Conservation (phyloP, 148 eudicot genomes). For the Cornus suecica region DNA sequence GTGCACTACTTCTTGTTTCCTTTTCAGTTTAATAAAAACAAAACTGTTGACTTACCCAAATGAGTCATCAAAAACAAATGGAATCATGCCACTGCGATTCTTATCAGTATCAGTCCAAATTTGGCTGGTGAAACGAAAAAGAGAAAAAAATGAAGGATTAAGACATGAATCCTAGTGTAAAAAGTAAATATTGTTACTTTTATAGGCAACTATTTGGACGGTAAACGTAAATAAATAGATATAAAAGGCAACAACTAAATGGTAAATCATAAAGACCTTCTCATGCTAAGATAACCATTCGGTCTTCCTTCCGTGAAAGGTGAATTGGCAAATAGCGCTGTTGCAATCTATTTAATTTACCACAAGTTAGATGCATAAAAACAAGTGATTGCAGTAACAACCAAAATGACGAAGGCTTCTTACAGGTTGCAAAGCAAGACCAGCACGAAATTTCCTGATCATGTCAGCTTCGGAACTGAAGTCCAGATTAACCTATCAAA, state of each 20-base stretch:
- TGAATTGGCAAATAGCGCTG: conserved; percentile 96
- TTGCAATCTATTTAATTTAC: conserved; percentile 70
- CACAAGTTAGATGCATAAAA: conserved; percentile 22
- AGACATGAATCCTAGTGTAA: conserved; percentile 11
- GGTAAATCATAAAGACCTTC: conserved; percentile 49
- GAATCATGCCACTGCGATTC: conserved; percentile 88
- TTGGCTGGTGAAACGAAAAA: conserved; percentile 46
- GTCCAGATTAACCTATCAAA: conserved; percentile 83
- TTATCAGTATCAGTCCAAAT: conserved; percentile 94
- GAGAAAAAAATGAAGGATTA: conserved; percentile 6
- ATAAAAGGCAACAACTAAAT: conserved; percentile 7
- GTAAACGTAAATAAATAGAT: background rate
- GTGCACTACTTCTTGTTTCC: background rate
- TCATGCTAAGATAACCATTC: conserved; percentile 94
- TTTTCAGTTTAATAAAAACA: background rate
- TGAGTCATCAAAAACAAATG: conserved; percentile 85
- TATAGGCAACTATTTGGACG: no score
- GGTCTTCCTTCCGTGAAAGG: conserved; percentile 98
- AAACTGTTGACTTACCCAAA: conserved; percentile 63
- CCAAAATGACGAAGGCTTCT: conserved; percentile 27
- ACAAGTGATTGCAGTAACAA: conserved; percentile 14
- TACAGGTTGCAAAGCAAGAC: conserved; percentile 98
- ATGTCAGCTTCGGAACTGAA: conserved; percentile 93
- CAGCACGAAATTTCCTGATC: conserved; percentile 93
- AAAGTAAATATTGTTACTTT: background rate